A percentile compares a stretch with the other conserved stretches of the same genome.
These are phyloP conservation scores for Yamadazyma siamensis DNA, from an alignment of 1,139 yeast species.

Conservation along the genomic window DNA sequence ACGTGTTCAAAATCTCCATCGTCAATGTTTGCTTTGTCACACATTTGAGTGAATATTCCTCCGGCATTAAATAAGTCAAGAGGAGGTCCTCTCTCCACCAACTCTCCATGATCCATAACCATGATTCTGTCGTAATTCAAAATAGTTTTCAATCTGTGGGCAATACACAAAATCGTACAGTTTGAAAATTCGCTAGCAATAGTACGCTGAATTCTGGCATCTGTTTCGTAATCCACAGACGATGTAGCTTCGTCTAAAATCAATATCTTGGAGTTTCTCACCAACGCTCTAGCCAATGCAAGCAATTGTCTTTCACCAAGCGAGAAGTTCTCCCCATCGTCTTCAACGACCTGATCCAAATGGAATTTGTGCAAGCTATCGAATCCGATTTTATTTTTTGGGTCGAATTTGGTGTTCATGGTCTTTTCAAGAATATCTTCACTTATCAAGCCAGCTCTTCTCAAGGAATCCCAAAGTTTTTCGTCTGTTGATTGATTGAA, in stretches of 20 bases:
- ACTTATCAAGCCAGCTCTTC: conserved; percentile 30
- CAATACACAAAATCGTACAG: conserved; percentile 51
- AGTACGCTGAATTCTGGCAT: conserved; percentile 47
- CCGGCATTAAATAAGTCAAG: conserved; percentile 17
- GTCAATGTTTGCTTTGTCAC: conserved; percentile 30
- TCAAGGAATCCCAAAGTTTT: conserved; percentile 32
- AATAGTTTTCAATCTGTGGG: conserved; percentile 52
- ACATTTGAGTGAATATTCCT: conserved; percentile 39
- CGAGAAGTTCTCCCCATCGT: conserved; percentile 53
- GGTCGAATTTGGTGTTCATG: conserved; percentile 9
- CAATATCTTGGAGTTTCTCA: conserved; percentile 46
- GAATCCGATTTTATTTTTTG: conserved; percentile 6
- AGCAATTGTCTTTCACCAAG: conserved; percentile 54
- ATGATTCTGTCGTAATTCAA: conserved; percentile 38
- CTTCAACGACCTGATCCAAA: conserved; percentile 49
- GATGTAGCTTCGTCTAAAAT: conserved; percentile 58
- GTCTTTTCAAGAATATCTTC: conserved; percentile 18
- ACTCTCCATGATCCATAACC: conserved; percentile 27
- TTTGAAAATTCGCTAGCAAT: conserved; percentile 39
- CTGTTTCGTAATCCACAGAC: conserved; percentile 56
- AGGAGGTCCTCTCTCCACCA: conserved; percentile 25
- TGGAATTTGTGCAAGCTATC: conserved; percentile 47
- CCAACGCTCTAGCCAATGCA: conserved; percentile 53
- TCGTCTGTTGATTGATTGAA: conserved; percentile 30
- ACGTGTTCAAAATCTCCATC: conserved; percentile 21